Evolutionary conservation across 805 yeast species (phyloP).

Genomic region (Candida boleticola): DNA sequence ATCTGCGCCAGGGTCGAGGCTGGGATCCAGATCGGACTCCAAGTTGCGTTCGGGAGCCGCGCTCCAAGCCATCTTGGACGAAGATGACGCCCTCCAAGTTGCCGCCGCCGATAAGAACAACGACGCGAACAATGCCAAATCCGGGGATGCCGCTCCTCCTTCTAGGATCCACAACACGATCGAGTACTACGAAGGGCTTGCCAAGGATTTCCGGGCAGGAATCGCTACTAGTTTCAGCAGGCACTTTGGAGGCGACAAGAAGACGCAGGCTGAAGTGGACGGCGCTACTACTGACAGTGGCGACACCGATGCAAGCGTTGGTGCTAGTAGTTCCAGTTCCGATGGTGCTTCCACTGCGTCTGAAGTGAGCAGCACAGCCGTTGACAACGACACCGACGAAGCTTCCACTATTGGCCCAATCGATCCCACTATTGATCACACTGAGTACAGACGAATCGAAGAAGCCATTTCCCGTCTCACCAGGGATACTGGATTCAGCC

Average conservation of each 20-base stretch:
- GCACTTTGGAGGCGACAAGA: background rate
- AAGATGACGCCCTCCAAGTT: background rate
- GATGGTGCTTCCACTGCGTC: background rate
- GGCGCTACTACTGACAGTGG: background rate
- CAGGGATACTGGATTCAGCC: background rate
- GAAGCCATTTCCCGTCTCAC: background rate
- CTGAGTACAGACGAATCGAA: background rate
- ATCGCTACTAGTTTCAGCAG: slow-evolving; percentile 1
- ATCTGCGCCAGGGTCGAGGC: background rate
- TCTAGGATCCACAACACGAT: background rate
- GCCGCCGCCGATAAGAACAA: background rate
- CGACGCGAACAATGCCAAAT: background rate
- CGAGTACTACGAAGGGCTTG: slow-evolving; percentile 1
- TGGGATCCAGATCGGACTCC: background rate
- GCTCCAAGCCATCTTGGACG: background rate
- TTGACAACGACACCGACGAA: background rate
- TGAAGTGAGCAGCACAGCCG: background rate
- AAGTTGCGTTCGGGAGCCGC: background rate
- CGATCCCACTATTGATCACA: background rate
- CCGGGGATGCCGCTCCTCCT: background rate
- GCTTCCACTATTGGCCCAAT: background rate
- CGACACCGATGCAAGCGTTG: background rate
- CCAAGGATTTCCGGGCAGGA: slow-evolving; percentile 1
- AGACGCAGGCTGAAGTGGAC: background rate
- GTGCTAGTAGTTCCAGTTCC: background rate